A percentile compares a stretch with the other conserved stretches of the same genome.
phyloP scores from a whole-genome alignment of 116 monocot genomes.

The Cymodocea nodosa region DNA sequence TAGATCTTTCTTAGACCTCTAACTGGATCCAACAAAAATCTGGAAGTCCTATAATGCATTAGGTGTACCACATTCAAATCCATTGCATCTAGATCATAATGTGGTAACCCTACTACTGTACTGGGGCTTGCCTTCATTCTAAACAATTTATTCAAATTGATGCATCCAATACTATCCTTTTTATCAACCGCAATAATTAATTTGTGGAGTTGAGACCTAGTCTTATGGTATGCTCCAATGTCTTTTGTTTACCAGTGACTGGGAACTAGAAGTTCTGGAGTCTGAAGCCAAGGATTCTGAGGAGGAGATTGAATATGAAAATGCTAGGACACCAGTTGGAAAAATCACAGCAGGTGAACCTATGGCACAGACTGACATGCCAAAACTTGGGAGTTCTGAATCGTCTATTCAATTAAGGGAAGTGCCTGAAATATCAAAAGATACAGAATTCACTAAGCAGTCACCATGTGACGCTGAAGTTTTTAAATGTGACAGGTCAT shows the following conservation, averaged over 20 bases:
- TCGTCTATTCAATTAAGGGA: constrained; percentile 3
- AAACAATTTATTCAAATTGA: too few relatives aligned
- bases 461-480: constrained; percentile 6
- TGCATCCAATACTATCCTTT: too few relatives aligned
- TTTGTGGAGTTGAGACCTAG: too few relatives aligned
- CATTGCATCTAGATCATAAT: too few relatives aligned
- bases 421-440: neutral
- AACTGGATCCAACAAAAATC: too few relatives aligned
- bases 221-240: neutral
- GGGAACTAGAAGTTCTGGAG: constrained; percentile 74
- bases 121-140: too few relatives aligned
- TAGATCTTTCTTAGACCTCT: too few relatives aligned
- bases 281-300: constrained; percentile 81
- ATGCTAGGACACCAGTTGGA: neutral
- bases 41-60: too few relatives aligned
- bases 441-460: constrained; percentile 8
- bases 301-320: constrained; percentile 33
- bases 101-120: too few relatives aligned
- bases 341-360: constrained; percentile 8
- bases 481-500: neutral
- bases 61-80: too few relatives aligned
- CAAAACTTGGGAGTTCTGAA: constrained; percentile 3
- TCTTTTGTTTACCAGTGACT: constrained; percentile 41
- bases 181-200: too few relatives aligned
- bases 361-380: neutral